phyloP scores from a whole-genome alignment of 768 basidiomycete species.

The Podaxis carcinomalis region DNA sequence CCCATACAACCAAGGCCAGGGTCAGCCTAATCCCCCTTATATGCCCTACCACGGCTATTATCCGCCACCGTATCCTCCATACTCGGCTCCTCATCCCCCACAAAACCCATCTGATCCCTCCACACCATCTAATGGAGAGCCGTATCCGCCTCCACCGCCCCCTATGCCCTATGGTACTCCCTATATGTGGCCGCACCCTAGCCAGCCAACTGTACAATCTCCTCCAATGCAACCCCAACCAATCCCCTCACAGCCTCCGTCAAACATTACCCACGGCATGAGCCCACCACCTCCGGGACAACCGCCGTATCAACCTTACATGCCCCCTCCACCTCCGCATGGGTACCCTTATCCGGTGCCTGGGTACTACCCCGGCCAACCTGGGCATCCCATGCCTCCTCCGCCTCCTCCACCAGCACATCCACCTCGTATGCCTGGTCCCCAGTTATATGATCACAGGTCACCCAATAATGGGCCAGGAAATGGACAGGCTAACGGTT shows the following conservation, averaged over 20 bases:
- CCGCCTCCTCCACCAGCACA: slow-evolving; percentile 16
- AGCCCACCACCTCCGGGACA: slow-evolving; percentile 15
- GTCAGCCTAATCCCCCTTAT: slow-evolving; percentile 29
- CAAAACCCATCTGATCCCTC: slow-evolving; percentile 15
- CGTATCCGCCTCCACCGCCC: slow-evolving; percentile 10
- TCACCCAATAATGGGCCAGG: slow-evolving; percentile 17
- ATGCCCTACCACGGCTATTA: slow-evolving; percentile 13
- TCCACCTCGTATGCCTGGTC: not conserved
- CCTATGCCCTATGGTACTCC: slow-evolving; percentile 11
- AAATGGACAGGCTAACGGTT: slow-evolving; percentile 18
- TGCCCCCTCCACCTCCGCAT: slow-evolving; percentile 17
- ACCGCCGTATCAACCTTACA: slow-evolving; percentile 15
- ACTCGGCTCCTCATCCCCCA: slow-evolving; percentile 15
- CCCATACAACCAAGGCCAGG: slow-evolving; percentile 33
- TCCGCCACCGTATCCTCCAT: slow-evolving; percentile 20
- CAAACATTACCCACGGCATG: slow-evolving; percentile 12
- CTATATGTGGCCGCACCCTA: slow-evolving; percentile 14
- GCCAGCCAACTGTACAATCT: slow-evolving; percentile 12
- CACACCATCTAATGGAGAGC: slow-evolving; percentile 14
- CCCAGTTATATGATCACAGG: slow-evolving; percentile 4
- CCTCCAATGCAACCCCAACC: slow-evolving; percentile 13
- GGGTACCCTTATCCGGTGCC: slow-evolving; percentile 14
- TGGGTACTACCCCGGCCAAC: slow-evolving; percentile 16
- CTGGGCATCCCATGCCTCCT: slow-evolving; percentile 15
- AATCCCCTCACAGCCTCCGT: slow-evolving; percentile 9